Base-by-base conservation (phyloP, 495 filamentous ascomycete genomes). In the Immersiella caudata region DNA sequence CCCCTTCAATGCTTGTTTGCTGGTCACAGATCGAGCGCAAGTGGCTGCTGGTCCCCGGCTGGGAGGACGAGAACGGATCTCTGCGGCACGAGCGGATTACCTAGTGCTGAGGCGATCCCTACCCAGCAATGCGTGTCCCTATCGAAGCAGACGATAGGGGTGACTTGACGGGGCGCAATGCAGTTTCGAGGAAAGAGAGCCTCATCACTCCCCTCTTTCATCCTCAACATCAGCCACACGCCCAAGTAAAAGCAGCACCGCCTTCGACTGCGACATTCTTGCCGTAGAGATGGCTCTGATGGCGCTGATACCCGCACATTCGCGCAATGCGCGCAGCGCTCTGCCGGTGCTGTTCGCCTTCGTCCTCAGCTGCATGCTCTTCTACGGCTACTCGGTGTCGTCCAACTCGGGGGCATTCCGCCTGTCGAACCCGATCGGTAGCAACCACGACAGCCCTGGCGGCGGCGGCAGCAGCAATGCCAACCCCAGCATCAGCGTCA, bases 381-480 rank as follows among this genome's bases (percentile, higher is more conserved):
- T 72, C 11, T 71, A 65, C 16, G 56, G 70, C 25, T 74, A 72
- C 64, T 67, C 64, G 18, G 64, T 60, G n/a, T 61, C 68, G 33
- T 54, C 35, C 51, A 67, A 49, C 49, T 64, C 64, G 63, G 69
- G 55, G 18, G 24, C 65, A 33, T 71, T 78, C 59, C 66, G 74
- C 54, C 67, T 74, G 11, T 63, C 73, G 16, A 46, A 5, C 40
- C 70, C 64, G 6, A 73, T 77, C 22, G 63, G 70, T 40, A 65
- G 68, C 6, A 68, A 68, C 40, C 40, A 46, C 40, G 40, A 46
- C 40, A 46, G 40, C 40, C 5, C 6, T 36, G 12, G 33, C 33
- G 16, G 5, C 40, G 40, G 16, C 11, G 40, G 40, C 40, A 46
- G 40, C 40, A 46, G 40, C 40, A 12, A 46, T 46, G 40, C 40